Percentiles rank a stretch among this genome's conserved stretches.
phyloP scores from a whole-genome alignment of 495 filamentous ascomycete species.

The Staphylotrichum longicolle region DNA sequence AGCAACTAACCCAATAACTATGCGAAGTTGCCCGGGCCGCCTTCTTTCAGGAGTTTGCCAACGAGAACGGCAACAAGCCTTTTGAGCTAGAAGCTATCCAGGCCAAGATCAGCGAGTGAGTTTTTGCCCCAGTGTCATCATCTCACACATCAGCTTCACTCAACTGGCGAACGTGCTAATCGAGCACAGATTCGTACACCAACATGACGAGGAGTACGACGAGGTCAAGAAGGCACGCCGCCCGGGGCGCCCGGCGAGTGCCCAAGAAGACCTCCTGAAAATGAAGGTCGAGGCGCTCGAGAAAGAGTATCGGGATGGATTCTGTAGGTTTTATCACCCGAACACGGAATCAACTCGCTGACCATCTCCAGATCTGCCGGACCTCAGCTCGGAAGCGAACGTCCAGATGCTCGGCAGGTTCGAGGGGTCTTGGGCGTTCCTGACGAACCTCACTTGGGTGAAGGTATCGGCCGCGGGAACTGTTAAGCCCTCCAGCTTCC shows the following conservation, averaged over 20 bases:
- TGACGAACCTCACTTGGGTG: constrained; percentile 55
- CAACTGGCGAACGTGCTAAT: not conserved
- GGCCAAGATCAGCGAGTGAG: constrained; percentile 61
- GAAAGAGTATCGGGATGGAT: constrained; percentile 80
- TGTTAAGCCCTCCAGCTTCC: constrained; percentile 60
- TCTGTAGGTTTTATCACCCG: constrained; percentile 50
- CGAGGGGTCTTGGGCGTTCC: constrained; percentile 55
- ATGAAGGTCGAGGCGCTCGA: constrained; percentile 67
- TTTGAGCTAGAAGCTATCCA: constrained; percentile 60
- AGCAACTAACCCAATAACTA: constrained; percentile 3
- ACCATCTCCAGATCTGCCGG: constrained; percentile 48
- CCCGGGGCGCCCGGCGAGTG: constrained; percentile 74
- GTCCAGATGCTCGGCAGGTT: constrained; percentile 45
- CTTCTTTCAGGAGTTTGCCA: constrained; percentile 66
- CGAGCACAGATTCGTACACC: constrained; percentile 64
- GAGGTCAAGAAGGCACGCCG: constrained; percentile 71
- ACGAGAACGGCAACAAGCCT: constrained; percentile 50
- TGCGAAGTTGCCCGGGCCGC: constrained; percentile 63
- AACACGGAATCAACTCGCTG: not conserved
- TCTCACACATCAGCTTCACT: not conserved
- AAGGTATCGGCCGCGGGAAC: constrained; percentile 58
- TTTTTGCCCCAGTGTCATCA: not conserved
- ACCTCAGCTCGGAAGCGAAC: constrained; percentile 48
- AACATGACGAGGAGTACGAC: constrained; percentile 72
- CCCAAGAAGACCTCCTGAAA: constrained; percentile 71